phyloP scores from a whole-genome alignment of 2,329 filamentous ascomycete species.

The Venturia pyrina region DNA sequence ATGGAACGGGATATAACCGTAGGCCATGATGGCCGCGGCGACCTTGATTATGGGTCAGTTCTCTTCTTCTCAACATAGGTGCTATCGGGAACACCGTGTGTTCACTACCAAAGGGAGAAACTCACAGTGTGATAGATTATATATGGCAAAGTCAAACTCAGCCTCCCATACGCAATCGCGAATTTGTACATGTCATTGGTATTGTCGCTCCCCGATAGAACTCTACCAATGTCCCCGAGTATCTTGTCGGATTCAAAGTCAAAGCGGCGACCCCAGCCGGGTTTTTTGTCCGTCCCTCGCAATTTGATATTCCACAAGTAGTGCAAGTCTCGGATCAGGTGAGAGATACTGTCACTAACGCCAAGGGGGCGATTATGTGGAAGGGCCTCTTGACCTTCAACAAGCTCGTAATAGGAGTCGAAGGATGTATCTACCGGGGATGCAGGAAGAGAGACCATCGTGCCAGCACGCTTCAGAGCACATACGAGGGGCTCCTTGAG shows the following conservation, averaged over 20 bases:
- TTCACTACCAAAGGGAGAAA: not conserved
- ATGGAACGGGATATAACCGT: not conserved
- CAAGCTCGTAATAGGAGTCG: not conserved
- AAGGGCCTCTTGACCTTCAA: not conserved
- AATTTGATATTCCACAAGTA: not conserved
- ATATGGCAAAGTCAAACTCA: not conserved
- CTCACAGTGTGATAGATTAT: not conserved
- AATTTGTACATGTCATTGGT: not conserved
- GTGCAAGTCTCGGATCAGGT: not conserved
- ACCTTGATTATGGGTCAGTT: not conserved
- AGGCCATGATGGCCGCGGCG: not conserved
- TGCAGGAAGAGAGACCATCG: not conserved
- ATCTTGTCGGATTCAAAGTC: not conserved
- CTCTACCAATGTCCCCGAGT: not conserved
- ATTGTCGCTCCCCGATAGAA: not conserved
- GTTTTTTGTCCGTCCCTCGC: not conserved
- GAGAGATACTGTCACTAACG: not conserved
- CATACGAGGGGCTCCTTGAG: slow-evolving; percentile 1
- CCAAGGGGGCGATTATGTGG: not conserved
- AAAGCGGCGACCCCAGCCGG: not conserved
- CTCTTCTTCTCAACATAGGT: not conserved
- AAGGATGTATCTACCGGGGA: not conserved
- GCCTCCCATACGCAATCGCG: not conserved
- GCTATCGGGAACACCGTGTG: not conserved
- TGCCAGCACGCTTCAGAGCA: slow-evolving; percentile 4